Base-by-base conservation (phyloP, 2,329 filamentous ascomycete genomes). In the Pseudogymnoascus sp. region DNA sequence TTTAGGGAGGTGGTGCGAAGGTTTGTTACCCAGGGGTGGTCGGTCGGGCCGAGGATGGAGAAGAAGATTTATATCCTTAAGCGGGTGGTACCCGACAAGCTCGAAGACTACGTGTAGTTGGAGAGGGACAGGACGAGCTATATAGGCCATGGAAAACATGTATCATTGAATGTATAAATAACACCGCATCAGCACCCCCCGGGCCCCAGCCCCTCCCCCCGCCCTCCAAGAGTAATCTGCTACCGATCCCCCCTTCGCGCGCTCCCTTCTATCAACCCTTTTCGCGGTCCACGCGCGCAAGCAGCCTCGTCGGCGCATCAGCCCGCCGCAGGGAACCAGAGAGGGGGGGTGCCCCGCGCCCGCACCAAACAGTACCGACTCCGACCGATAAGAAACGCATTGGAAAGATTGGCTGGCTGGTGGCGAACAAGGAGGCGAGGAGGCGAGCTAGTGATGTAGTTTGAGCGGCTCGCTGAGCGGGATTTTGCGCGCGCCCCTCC, bases 31-130 rank as follows among this genome's bases (percentile, higher is more conserved):
- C 80, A 84, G 1, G 86, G 86, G 0, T 87, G 84, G 82, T 89
- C 86, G 85, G 67, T 84, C 67, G 86, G 86, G 0, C 85, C 85
- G 24, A 78, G 79, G 67, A 86, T 87, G 82, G 77, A 78, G 66
- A 82, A 83, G 5, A 75, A 77, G 61, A 79, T 86, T 47, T 74
- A 79, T 67, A 77, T 26, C 24, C 24, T 26, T 6, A 3, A 6
- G 3, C 24, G 24, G n/a, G n/a, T n/a, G 3, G 24, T 26, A 26
- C 24, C 24, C 6, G 24, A 26, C 24, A 26, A 3, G 24, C 24
- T 26, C 6, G 38, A 40, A 6, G 38, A 26, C 24, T 26, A 19
- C 14, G n/a, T 19, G n/a, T 19, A 40, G 38, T 40, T 8, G n/a
- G 13, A 19, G 40, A 13, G 10, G 16, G 40, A 44, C 40, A 21